Evolutionary conservation across 768 basidiomycete species (phyloP).

Genomic region (Calocera viscosa): DNA sequence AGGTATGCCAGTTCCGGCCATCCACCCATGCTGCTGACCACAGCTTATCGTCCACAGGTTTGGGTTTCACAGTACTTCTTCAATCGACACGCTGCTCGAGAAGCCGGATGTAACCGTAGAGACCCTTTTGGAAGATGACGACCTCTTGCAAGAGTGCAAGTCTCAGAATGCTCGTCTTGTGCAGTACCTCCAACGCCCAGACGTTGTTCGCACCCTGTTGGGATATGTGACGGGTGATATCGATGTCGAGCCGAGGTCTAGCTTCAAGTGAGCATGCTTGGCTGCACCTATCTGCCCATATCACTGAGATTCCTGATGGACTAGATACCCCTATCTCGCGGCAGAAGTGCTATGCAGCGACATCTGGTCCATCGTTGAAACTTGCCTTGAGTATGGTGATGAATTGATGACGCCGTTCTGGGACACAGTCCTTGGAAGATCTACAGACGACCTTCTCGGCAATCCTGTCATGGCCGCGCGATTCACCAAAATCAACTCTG

Average conservation of each 20-base stretch:
- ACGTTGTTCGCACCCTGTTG: slow-evolving; percentile 66
- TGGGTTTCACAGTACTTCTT: slow-evolving; percentile 77
- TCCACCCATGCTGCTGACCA: not conserved
- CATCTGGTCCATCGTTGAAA: slow-evolving; percentile 89
- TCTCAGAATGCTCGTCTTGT: slow-evolving; percentile 80
- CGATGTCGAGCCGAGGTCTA: slow-evolving; percentile 62
- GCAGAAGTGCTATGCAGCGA: slow-evolving; percentile 94
- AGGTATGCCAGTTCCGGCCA: not conserved
- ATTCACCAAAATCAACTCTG: slow-evolving; percentile 87
- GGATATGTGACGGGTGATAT: slow-evolving; percentile 81
- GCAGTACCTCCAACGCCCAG: slow-evolving; percentile 71
- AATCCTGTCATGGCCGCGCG: slow-evolving; percentile 79
- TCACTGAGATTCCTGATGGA: not conserved
- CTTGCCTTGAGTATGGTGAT: slow-evolving; percentile 57
- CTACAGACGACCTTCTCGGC: slow-evolving; percentile 76
- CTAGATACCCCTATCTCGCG: slow-evolving; percentile 80
- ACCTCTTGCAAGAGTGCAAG: slow-evolving; percentile 91
- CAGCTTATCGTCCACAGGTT: slow-evolving; percentile 41
- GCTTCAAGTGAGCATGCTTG: slow-evolving; percentile 58
- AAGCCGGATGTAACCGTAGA: slow-evolving; percentile 83
- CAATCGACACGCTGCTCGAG: slow-evolving; percentile 81
- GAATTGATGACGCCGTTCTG: slow-evolving; percentile 78
- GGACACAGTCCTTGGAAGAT: slow-evolving; percentile 72
- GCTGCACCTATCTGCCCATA: slow-evolving; percentile 10
- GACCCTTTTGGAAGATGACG: slow-evolving; percentile 84